These are phyloP conservation scores for Chrysanthemum makinoi DNA, from an alignment of 129 eudicot species.

Conservation along the genomic window DNA sequence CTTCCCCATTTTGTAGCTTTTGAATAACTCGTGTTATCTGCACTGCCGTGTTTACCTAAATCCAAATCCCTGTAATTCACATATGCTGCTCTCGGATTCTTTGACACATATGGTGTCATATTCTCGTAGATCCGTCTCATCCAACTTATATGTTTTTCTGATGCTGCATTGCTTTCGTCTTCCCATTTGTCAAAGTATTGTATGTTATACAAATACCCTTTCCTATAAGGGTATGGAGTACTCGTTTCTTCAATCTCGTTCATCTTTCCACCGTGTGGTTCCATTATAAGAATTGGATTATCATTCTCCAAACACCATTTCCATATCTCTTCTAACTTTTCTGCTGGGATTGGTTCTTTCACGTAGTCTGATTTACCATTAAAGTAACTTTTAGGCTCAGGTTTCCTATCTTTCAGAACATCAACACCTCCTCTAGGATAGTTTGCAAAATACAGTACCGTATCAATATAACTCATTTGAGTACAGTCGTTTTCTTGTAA, in stretches of 20 bases:
- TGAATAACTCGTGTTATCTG: constrained; percentile 8
- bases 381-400: constrained; percentile 6
- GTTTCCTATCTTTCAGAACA: constrained; percentile 17
- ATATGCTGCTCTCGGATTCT: constrained; percentile 22
- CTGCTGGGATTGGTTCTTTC: constrained; percentile 16
- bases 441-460: constrained; percentile 36
- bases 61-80: constrained; percentile 27
- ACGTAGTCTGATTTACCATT: constrained; percentile 23
- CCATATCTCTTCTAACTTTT: constrained; percentile 16
- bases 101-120: constrained; percentile 28
- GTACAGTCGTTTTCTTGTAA: constrained; percentile 40
- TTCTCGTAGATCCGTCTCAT: constrained; percentile 22
- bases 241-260: constrained; percentile 16
- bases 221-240: constrained; percentile 18
- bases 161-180: constrained; percentile 1
- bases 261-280: constrained; percentile 27
- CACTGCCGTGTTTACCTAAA: constrained; percentile 9
- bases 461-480: constrained; percentile 63
- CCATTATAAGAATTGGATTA: constrained; percentile 16
- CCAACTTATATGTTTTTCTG: constrained; percentile 6
- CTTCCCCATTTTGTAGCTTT: constrained; percentile 20
- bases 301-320: constrained; percentile 28
- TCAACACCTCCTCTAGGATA: constrained; percentile 5
- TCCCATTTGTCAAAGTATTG: constrained; percentile 18
- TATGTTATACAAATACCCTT: constrained; percentile 25